Conservation (phyloP, 352 stramenopile species). For the Peronospora destructor region DNA sequence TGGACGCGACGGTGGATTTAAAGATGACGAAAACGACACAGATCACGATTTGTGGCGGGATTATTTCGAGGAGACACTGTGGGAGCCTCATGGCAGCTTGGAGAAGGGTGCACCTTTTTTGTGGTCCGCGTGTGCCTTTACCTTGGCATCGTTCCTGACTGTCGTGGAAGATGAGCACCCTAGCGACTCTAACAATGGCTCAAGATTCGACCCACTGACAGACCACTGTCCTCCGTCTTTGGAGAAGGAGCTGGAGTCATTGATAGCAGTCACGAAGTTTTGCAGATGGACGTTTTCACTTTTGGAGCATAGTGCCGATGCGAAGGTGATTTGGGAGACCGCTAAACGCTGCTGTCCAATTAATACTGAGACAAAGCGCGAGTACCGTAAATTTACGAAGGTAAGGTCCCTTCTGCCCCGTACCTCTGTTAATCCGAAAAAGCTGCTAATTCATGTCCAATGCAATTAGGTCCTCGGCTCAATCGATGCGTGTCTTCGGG, state of each 20-base stretch:
- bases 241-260: slow-evolving; percentile 77
- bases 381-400: slow-evolving; percentile 86
- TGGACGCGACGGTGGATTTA: slow-evolving; percentile 50
- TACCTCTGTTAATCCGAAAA: background rate
- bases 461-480: slow-evolving; percentile 58
- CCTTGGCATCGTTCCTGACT: slow-evolving; percentile 66
- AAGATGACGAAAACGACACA: slow-evolving; percentile 40
- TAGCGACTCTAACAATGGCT: slow-evolving; percentile 10
- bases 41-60: slow-evolving; percentile 77
- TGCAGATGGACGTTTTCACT: slow-evolving; percentile 84
- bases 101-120: slow-evolving; percentile 82
- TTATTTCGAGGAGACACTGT: slow-evolving; percentile 84
- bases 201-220: slow-evolving; percentile 44
- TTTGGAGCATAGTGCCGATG: slow-evolving; percentile 74
- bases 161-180: slow-evolving; percentile 58
- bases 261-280: slow-evolving; percentile 76
- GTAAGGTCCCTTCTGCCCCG: slow-evolving; percentile 19
- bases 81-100: slow-evolving; percentile 79
- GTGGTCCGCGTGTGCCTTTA: slow-evolving; percentile 80
- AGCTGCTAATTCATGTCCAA: slow-evolving; percentile 1
- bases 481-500: slow-evolving; percentile 76
- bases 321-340: slow-evolving; percentile 86
- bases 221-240: slow-evolving; percentile 56
- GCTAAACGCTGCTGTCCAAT: slow-evolving; percentile 81
- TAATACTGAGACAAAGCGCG: slow-evolving; percentile 77